Base-by-base conservation (phyloP, 192 early-diverging fungal species). In the Chytriomyces sp. region DNA sequence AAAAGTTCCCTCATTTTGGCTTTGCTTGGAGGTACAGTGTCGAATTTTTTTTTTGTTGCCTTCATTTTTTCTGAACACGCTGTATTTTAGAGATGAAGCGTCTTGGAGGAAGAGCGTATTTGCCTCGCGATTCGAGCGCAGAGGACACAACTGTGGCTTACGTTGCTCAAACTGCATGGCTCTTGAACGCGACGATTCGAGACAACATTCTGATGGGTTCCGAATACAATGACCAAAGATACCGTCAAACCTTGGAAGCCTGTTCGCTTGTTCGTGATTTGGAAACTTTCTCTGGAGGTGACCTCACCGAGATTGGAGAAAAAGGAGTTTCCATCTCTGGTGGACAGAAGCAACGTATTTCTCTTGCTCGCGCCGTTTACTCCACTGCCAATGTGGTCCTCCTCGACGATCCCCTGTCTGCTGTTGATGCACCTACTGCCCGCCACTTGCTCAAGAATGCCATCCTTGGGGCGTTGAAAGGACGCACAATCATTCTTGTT, bases 241-340 rank as follows among this genome's bases (percentile, higher is more conserved):
- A 99, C 79, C 81, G 90, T 45, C 82, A 90, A 50, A 94, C 95
- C 1, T 75, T 99, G 44, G 83, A 90, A 5, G 90, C 91, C 63
- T 98, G 95, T 35, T 95, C 96, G 18, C 84, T 99, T 13, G 82
- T 83, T 13, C 84, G 90, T 5, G 97, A 99, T 75, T 84, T 99
- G 45, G 91, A 93, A 16, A 93, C 92, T 69, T 77, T 99, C 50
- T 13, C 45, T 61, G 67, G 77, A 45, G 69, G 72, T 10, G 75
- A 66, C 47, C 53, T 69, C 66, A 76, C 97, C 0, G 95, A 78
- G 61, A 69, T 79, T 68, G 64, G 69, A 35, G 67, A 76, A 65
- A 85, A 84, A 72, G 69, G 69, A 13, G 73, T 86, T 23, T 84
- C 82, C 50, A 63, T 86, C 4, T 82, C 78, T 16, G 85, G 85